A percentile compares a stretch with the other conserved stretches of the same genome.
These are phyloP conservation scores for Tubosaeta sp. DNA, from an alignment of 768 basidiomycete species.

Conservation along the genomic window DNA sequence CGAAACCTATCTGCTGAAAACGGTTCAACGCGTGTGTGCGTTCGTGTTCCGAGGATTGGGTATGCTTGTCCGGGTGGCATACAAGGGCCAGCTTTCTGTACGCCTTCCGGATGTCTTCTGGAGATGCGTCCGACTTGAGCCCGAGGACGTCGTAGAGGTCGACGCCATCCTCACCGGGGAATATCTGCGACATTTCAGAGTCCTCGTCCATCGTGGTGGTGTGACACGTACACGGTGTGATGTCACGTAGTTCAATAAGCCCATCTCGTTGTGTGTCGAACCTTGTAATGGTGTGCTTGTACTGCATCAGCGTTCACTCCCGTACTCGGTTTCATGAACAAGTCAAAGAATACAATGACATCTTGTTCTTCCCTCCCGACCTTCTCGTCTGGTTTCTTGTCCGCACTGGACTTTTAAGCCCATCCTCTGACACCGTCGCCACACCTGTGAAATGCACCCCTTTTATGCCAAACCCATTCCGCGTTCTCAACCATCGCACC, in stretches of 20 bases:
- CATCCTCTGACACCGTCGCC: not conserved
- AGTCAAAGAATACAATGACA: not conserved
- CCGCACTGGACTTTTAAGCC: not conserved
- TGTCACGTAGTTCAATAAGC: too few species aligned
- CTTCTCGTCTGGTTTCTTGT: not conserved
- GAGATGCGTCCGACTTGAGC: constrained; percentile 48
- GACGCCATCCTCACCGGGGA: constrained; percentile 65
- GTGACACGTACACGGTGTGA: not conserved
- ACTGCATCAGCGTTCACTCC: too few species aligned
- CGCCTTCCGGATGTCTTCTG: constrained; percentile 73
- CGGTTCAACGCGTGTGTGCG: constrained; percentile 67
- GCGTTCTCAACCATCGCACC: not conserved
- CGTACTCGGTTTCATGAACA: too few species aligned
- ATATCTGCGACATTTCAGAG: constrained; percentile 65
- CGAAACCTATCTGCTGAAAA: constrained; percentile 93
- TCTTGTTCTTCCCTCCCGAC: not conserved
- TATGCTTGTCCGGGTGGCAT: constrained; percentile 90
- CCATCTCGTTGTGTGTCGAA: too few species aligned
- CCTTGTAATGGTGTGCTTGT: too few species aligned
- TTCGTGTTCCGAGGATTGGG: constrained; percentile 50
- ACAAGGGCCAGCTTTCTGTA: constrained; percentile 81
- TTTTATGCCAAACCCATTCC: not conserved
- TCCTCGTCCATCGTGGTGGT: constrained; percentile 59
- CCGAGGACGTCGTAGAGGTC: constrained; percentile 77
- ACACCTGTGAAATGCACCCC: not conserved